phyloP scores from a whole-genome alignment of 345 rosid genomes.

The Schrenkiella parvula region DNA sequence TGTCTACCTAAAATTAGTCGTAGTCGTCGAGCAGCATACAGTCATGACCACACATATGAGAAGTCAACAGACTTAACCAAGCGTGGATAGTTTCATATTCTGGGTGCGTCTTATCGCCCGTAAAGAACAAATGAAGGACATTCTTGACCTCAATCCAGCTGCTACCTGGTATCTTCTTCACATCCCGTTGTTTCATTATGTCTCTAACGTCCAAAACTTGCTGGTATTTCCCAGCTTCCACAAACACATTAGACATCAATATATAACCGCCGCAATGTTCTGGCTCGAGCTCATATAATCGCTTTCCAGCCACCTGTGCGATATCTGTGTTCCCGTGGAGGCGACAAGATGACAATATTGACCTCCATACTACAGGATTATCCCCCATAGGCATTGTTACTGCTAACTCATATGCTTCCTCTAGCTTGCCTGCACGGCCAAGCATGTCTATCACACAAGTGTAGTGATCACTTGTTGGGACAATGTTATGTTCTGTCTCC shows the following conservation, averaged over 20 bases:
- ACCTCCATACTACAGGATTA: constrained; percentile 56
- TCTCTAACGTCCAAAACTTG: constrained; percentile 44
- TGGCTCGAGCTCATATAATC: constrained; percentile 42
- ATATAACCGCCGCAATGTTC: constrained; percentile 46
- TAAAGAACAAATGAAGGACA: constrained; percentile 35
- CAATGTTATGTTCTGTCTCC: constrained; percentile 39
- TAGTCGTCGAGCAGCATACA: constrained; percentile 21
- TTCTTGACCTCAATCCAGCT: constrained; percentile 46
- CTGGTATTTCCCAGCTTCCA: constrained; percentile 39
- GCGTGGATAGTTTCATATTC: constrained; percentile 28
- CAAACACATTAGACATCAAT: constrained; percentile 45
- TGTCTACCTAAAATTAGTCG: constrained; percentile 8
- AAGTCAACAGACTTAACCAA: constrained; percentile 32
- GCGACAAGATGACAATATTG: constrained; percentile 49
- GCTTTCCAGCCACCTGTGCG: constrained; percentile 36
- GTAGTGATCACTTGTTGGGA: constrained; percentile 60
- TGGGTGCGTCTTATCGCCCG: constrained; percentile 40
- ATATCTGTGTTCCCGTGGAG: constrained; percentile 42
- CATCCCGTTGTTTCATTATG: constrained; percentile 41
- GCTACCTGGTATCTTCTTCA: constrained; percentile 49
- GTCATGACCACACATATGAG: constrained; percentile 34
- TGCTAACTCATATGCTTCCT: constrained; percentile 57
- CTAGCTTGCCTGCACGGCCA: constrained; percentile 57
- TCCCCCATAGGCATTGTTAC: constrained; percentile 37
- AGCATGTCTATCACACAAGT: constrained; percentile 69